phyloP scores from a whole-genome alignment of 2,329 filamentous ascomycete genomes.

The Geosmithia flava region DNA sequence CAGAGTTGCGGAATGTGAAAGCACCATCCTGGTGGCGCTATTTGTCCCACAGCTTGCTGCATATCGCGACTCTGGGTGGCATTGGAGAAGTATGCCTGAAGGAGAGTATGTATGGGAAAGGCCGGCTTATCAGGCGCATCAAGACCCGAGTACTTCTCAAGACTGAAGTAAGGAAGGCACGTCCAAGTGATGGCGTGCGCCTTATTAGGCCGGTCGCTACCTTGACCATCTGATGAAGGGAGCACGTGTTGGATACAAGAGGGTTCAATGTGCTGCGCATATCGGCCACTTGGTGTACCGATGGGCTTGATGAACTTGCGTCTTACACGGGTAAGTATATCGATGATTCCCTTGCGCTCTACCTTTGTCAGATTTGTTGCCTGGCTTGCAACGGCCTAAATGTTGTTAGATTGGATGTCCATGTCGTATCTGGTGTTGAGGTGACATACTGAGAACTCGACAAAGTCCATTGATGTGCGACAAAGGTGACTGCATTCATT shows the following conservation, averaged over 20 bases:
- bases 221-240: neutral
- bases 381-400: neutral
- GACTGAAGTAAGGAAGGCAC: neutral
- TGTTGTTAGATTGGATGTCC: neutral
- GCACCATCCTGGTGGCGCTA: neutral
- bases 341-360: neutral
- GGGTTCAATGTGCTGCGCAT: neutral
- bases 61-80: neutral
- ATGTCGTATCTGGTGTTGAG: too few relatives aligned
- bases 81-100: neutral
- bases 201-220: neutral
- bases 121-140: neutral
- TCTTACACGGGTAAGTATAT: neutral
- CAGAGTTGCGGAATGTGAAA: neutral
- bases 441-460: neutral
- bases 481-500: neutral
- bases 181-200: neutral
- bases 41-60: neutral
- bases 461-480: neutral
- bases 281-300: neutral
- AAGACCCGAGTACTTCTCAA: neutral
- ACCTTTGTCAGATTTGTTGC: neutral
- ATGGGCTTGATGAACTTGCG: neutral
- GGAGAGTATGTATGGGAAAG: neutral
- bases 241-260: neutral